A percentile compares a stretch with the other conserved stretches of the same genome.
These are phyloP conservation scores for Trametopsis cervina DNA, from an alignment of 768 basidiomycete species.

Conservation along the genomic window DNA sequence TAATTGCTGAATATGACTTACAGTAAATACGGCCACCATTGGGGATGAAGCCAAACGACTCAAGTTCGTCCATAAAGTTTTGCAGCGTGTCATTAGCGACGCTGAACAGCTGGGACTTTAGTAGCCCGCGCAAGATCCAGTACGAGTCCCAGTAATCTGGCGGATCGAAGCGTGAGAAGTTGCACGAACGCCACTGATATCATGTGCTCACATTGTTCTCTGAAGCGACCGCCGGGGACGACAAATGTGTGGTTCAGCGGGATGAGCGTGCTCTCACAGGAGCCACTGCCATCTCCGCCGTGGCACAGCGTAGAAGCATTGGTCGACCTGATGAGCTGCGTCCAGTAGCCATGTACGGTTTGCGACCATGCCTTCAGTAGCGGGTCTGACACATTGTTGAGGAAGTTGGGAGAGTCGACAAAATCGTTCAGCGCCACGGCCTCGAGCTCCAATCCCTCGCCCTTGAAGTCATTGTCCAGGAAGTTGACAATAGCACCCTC, in stretches of 20 bases:
- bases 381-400: constrained; percentile 63
- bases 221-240: constrained; percentile 81
- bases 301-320: constrained; percentile 63
- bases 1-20: constrained; percentile 22
- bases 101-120: constrained; percentile 68
- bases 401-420: constrained; percentile 53
- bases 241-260: constrained; percentile 90
- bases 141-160: constrained; percentile 65
- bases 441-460: constrained; percentile 81
- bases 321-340: constrained; percentile 66
- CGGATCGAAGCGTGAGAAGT: too few relatives aligned
- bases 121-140: constrained; percentile 86
- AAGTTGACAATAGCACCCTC: constrained; percentile 62
- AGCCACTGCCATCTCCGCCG: constrained; percentile 30
- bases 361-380: constrained; percentile 65
- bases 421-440: constrained; percentile 57
- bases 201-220: constrained; percentile 67
- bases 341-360: constrained; percentile 85
- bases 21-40: constrained; percentile 93
- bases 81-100: constrained; percentile 73
- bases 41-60: constrained; percentile 82
- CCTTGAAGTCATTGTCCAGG: constrained; percentile 67
- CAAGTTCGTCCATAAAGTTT: constrained; percentile 94
- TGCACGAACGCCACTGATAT: background rate
- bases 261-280: constrained; percentile 80